Conservation (phyloP, 306 rosid genomes). For the Cucurbita maxima region DNA sequence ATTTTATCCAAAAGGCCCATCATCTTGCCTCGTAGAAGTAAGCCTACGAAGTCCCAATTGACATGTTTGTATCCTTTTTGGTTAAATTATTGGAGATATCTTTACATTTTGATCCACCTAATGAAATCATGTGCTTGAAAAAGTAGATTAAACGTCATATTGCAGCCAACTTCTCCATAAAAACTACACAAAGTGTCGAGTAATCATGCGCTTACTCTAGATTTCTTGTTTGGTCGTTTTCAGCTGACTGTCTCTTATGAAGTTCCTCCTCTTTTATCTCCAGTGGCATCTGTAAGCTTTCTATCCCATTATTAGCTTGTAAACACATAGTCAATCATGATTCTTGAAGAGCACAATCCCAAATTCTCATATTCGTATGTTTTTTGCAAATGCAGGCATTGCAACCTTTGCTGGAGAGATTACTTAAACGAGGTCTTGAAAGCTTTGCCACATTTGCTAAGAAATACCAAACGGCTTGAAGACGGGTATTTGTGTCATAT, state of each 20-base stretch:
- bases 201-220: not conserved
- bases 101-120: not conserved
- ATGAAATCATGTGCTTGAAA: not conserved
- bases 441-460: constrained; percentile 47
- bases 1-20: constrained; percentile 80
- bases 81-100: not conserved
- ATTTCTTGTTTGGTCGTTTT: constrained; percentile 1
- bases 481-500: not conserved
- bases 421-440: constrained; percentile 64
- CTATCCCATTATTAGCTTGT: not conserved
- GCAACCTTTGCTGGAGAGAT: constrained; percentile 66
- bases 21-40: constrained; percentile 72
- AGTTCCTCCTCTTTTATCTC: constrained; percentile 72
- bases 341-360: not conserved
- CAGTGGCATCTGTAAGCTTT: constrained; percentile 77
- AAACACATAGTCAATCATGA: not conserved
- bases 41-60: constrained; percentile 20
- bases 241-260: constrained; percentile 94
- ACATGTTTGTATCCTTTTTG: not conserved
- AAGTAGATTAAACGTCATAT: not conserved
- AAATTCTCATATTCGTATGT: not conserved
- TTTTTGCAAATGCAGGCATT: constrained; percentile 47
- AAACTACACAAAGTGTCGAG: not conserved
- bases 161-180: not conserved
- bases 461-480: constrained; percentile 27